phyloP scores from a whole-genome alignment of 2,329 filamentous ascomycete genomes.

The Macrophomina tecta region DNA sequence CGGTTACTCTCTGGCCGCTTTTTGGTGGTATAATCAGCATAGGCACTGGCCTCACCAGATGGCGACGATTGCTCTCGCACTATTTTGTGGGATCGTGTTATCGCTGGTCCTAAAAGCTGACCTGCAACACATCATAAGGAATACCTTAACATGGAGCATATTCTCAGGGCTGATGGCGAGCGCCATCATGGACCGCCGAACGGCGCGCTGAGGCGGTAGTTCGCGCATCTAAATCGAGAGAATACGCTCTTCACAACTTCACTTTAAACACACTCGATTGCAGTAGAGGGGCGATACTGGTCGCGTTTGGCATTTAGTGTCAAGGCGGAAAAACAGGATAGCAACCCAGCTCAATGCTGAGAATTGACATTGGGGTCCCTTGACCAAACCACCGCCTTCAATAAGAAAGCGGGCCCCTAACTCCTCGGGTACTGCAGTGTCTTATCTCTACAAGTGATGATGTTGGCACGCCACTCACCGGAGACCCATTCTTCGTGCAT shows the following conservation, averaged over 20 bases:
- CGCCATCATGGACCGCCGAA: slow-evolving; percentile 1
- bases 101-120: not conserved
- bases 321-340: not conserved
- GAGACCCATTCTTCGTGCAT: no score
- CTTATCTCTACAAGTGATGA: no score
- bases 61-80: not conserved
- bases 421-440: no score
- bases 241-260: not conserved
- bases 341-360: not conserved
- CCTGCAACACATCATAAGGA: not conserved
- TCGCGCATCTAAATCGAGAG: not conserved
- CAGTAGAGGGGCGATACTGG: not conserved
- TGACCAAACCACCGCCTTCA: not conserved
- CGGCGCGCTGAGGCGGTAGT: not conserved
- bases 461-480: no score
- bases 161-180: slow-evolving; percentile 6
- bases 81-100: not conserved
- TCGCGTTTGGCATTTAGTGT: not conserved
- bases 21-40: slow-evolving; percentile 9
- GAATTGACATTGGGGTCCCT: not conserved
- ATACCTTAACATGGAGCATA: slow-evolving; percentile 10
- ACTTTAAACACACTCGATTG: not conserved
- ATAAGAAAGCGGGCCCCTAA: no score
- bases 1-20: not conserved
- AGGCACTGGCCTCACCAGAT: slow-evolving; percentile 6